phyloP scores from a whole-genome alignment of 2,329 filamentous ascomycete genomes.

The Pseudonectria foliicola region DNA sequence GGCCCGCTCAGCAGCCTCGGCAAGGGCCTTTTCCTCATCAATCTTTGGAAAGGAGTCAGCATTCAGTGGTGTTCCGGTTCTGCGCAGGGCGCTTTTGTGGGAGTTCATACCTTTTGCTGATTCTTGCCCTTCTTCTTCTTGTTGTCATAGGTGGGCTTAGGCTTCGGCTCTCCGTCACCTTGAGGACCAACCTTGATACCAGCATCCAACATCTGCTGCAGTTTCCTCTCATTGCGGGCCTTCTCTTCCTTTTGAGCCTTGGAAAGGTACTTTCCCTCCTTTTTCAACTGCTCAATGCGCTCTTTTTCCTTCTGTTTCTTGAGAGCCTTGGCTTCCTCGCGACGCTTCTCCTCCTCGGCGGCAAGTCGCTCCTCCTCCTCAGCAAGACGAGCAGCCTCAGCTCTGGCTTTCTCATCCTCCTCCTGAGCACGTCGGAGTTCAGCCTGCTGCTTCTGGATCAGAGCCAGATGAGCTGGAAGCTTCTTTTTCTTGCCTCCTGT shows the following conservation, averaged over 20 bases:
- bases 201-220: slow-evolving; percentile 79
- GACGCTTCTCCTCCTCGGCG: slow-evolving; percentile 61
- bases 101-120: slow-evolving; percentile 43
- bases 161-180: slow-evolving; percentile 60
- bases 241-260: slow-evolving; percentile 82
- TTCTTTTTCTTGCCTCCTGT: slow-evolving; percentile 79
- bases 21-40: slow-evolving; percentile 72
- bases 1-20: slow-evolving; percentile 70
- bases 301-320: slow-evolving; percentile 87
- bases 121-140: slow-evolving; percentile 69
- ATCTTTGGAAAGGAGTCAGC: slow-evolving; percentile 33
- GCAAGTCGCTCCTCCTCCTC: slow-evolving; percentile 59
- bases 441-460: slow-evolving; percentile 78
- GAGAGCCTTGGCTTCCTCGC: slow-evolving; percentile 64
- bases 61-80: not conserved
- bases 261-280: slow-evolving; percentile 78
- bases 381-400: slow-evolving; percentile 57
- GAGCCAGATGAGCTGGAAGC: slow-evolving; percentile 63
- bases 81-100: not conserved
- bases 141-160: slow-evolving; percentile 67
- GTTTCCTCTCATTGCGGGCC: slow-evolving; percentile 67
- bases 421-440: slow-evolving; percentile 60
- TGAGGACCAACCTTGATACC: slow-evolving; percentile 64
- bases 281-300: slow-evolving; percentile 79
- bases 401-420: slow-evolving; percentile 52